Evolutionary conservation across 108 stramenopile genomes (phyloP).

Genomic region (Parmales sp.): DNA sequence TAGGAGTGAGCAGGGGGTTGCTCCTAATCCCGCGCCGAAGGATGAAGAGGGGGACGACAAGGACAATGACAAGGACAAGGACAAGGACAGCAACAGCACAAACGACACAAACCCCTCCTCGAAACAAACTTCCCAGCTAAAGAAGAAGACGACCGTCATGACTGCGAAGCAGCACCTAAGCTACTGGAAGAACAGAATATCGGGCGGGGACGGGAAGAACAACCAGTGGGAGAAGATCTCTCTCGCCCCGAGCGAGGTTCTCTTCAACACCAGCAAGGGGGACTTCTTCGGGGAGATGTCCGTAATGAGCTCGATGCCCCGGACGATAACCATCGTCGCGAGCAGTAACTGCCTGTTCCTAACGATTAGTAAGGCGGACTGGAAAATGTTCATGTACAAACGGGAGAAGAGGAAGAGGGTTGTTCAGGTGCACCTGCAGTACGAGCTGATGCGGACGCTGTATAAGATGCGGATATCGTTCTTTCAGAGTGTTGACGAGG

Average conservation of each 20-base stretch:
- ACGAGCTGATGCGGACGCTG: neutral
- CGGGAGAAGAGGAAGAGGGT: neutral
- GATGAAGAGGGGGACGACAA: too few relatives aligned
- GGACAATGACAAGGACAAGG: too few relatives aligned
- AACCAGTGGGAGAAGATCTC: too few relatives aligned
- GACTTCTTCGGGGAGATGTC: constrained; percentile 8
- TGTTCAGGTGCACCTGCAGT: neutral
- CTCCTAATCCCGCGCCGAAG: too few relatives aligned
- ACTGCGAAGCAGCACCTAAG: too few relatives aligned
- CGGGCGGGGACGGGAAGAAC: too few relatives aligned
- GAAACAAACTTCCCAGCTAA: too few relatives aligned
- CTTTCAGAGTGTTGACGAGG: neutral
- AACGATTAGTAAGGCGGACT: neutral
- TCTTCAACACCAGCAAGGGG: neutral
- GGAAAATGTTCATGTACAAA: neutral
- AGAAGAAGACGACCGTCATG: too few relatives aligned
- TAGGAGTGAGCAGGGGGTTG: too few relatives aligned
- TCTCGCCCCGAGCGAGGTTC: neutral
- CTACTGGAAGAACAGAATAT: too few relatives aligned
- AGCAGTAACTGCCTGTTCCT: neutral
- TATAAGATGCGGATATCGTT: neutral
- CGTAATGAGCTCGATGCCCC: neutral
- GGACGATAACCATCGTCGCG: neutral
- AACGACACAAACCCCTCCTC: too few relatives aligned
- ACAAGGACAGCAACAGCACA: too few relatives aligned